Evolutionary conservation across 2,329 filamentous ascomycete genomes (phyloP).

Genomic region (Calonectria crousiana): DNA sequence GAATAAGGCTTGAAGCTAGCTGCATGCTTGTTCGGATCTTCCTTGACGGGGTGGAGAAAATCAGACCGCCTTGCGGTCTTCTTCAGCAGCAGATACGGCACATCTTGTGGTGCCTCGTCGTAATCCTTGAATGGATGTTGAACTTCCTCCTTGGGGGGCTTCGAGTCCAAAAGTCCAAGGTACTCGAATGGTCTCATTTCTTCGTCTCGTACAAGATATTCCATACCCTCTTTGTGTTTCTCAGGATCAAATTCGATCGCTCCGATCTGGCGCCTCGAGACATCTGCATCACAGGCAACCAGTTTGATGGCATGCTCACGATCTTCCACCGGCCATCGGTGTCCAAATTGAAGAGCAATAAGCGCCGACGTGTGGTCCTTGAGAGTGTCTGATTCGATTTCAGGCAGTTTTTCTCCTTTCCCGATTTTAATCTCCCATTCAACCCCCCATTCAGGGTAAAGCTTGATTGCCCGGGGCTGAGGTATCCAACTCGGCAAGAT

Average conservation of each 20-base stretch:
- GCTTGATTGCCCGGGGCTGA: slow-evolving; percentile 48
- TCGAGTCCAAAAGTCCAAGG: slow-evolving; percentile 54
- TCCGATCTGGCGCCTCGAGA: slow-evolving; percentile 50
- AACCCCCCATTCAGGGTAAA: slow-evolving; percentile 54
- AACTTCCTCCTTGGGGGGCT: slow-evolving; percentile 57
- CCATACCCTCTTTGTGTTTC: slow-evolving; percentile 33
- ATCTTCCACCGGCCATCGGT: slow-evolving; percentile 58
- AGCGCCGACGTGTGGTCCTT: slow-evolving; percentile 61
- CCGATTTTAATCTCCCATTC: slow-evolving; percentile 50
- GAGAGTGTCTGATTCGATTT: slow-evolving; percentile 26
- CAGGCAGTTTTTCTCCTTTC: slow-evolving; percentile 30
- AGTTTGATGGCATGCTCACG: slow-evolving; percentile 60
- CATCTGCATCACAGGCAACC: slow-evolving; percentile 36
- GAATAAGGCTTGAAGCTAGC: slow-evolving; percentile 57
- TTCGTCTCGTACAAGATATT: slow-evolving; percentile 57
- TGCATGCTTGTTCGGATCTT: slow-evolving; percentile 22
- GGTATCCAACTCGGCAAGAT: slow-evolving; percentile 59
- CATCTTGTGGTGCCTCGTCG: slow-evolving; percentile 55
- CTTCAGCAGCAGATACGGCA: slow-evolving; percentile 61
- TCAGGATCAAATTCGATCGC: slow-evolving; percentile 41
- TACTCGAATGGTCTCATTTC: slow-evolving; percentile 55
- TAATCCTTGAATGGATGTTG: slow-evolving; percentile 52
- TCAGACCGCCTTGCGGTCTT: slow-evolving; percentile 69
- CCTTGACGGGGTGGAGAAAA: slow-evolving; percentile 62
- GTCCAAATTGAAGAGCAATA: slow-evolving; percentile 60